Percentiles rank a stretch among this genome's conserved stretches.
Evolutionary conservation across 371 early-diverging fungal species (phyloP).

Genomic region (Mucor plumbeus): DNA sequence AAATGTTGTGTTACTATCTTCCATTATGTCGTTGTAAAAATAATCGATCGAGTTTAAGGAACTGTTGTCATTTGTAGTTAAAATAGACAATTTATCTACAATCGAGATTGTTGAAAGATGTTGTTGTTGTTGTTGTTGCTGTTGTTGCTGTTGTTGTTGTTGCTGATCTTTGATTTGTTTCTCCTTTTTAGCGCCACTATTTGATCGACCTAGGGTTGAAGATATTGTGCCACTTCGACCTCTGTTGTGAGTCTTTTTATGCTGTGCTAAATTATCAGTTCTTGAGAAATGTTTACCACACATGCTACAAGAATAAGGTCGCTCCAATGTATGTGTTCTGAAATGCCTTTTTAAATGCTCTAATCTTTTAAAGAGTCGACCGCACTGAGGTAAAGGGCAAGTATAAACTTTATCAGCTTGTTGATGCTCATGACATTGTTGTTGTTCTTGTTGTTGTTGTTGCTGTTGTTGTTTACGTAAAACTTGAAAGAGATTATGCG

Average conservation of each 20-base stretch:
- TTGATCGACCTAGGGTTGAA: slow-evolving; percentile 9
- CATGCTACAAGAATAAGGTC: slow-evolving; percentile 72
- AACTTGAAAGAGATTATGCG: slow-evolving; percentile 15
- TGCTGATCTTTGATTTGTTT: neutral
- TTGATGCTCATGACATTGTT: neutral
- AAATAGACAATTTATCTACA: slow-evolving; percentile 6
- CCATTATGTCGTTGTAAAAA: neutral
- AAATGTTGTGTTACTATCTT: neutral
- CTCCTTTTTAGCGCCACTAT: neutral
- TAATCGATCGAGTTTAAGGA: neutral
- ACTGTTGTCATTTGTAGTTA: slow-evolving; percentile 3
- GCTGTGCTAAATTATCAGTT: slow-evolving; percentile 84
- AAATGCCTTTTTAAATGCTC: slow-evolving; percentile 87
- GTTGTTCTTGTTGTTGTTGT: neutral
- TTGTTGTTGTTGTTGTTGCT: too few relatives aligned
- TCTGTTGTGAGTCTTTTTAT: slow-evolving; percentile 76
- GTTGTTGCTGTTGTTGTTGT: neutral
- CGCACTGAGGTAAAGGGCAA: slow-evolving; percentile 54
- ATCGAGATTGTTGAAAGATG: neutral
- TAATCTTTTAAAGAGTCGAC: slow-evolving; percentile 68
- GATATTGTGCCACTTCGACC: slow-evolving; percentile 1
- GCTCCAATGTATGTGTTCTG: slow-evolving; percentile 79
- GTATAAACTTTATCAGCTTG: slow-evolving; percentile 15
- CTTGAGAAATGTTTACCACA: slow-evolving; percentile 87
- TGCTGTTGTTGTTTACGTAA: slow-evolving; percentile 3